Evolutionary conservation across 2,329 filamentous ascomycete species (phyloP), one percentile per base, ranked within the genome.

Genomic region (Aspergillus eucalypticola): DNA sequence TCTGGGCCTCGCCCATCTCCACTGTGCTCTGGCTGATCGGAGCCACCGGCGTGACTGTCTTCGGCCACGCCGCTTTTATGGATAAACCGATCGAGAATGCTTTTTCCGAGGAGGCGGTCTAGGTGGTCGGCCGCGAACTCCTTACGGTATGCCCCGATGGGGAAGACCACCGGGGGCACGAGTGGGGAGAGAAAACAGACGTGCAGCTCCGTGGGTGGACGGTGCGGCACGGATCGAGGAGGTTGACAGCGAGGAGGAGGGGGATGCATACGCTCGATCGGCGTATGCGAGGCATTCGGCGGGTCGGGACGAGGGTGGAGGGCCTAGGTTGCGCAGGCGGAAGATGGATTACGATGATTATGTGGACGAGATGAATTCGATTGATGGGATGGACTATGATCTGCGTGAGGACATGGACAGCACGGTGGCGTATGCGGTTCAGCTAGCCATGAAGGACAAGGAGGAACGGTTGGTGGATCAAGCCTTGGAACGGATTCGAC

Each of bases 91-190:
- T 98, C 84, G 95, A 98, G 88, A 94, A 96, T 93, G 93, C 93
- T 97, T 99, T 99, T 97, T 97, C 94, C 86, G 95, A 96, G 93
- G 95, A 99, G 94, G 94, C 95, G 93, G 95, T 99, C 90, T 99
- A 98, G 88, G 86, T 96, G 93, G 93, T 98, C 95, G 94, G 92
- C 94, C 94, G 95, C 95, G 90, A 95, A 90, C 93, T 96, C 94
- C 93, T 82, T 81, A 84, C 80, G 81, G 82, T 84, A 88, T 90
- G 92, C 92, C 93, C 91, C 89, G 84, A 87, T 93, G 91, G 94
- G 94, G 93, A 97, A 97, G 94, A 97, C 92, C 92, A 95, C 90
- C 91, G 86, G 90, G 91, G 90, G 90, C 88, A 85, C 87, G 84
- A 77, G 74, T 72, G 81, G 84, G 86, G 84, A 86, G 85, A 83